These are phyloP conservation scores for Candida smagusa DNA, from an alignment of 1,139 yeast genomes.

Conservation along the genomic window DNA sequence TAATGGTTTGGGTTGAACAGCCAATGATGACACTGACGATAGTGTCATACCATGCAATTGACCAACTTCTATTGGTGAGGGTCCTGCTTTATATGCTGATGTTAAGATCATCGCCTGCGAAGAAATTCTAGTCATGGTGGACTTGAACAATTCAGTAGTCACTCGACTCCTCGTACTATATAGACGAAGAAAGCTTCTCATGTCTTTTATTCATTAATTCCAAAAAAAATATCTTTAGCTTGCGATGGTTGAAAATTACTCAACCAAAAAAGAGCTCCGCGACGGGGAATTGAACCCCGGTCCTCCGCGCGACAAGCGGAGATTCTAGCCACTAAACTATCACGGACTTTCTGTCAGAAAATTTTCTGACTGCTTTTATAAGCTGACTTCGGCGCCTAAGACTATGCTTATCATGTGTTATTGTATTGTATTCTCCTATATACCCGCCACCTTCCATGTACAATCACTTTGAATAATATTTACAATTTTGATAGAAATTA, in stretches of 20 bases:
- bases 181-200: conserved; percentile 4
- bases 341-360: too few species aligned
- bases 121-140: conserved; percentile 39
- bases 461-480: too few species aligned
- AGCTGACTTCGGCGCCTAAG: too few species aligned
- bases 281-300: conserved; percentile 74
- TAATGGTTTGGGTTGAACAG: conserved; percentile 69
- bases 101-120: conserved; percentile 46
- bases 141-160: conserved; percentile 10
- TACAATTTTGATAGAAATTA: too few species aligned
- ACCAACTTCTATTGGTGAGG: background rate
- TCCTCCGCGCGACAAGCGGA: conserved; percentile 59
- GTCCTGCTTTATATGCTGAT: conserved; percentile 14
- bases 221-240: background rate
- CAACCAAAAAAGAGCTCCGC: conserved; percentile 38
- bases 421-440: too few species aligned
- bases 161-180: conserved; percentile 1
- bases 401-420: too few species aligned
- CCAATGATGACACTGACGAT: conserved; percentile 76
- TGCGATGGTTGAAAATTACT: background rate
- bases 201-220: background rate
- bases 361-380: too few species aligned
- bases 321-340: conserved; percentile 48
- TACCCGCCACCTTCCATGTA: too few species aligned
- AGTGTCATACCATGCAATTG: conserved; percentile 72